Base-by-base conservation (phyloP, 306 rosid species). In the Amphicarpaea edgeworthii region DNA sequence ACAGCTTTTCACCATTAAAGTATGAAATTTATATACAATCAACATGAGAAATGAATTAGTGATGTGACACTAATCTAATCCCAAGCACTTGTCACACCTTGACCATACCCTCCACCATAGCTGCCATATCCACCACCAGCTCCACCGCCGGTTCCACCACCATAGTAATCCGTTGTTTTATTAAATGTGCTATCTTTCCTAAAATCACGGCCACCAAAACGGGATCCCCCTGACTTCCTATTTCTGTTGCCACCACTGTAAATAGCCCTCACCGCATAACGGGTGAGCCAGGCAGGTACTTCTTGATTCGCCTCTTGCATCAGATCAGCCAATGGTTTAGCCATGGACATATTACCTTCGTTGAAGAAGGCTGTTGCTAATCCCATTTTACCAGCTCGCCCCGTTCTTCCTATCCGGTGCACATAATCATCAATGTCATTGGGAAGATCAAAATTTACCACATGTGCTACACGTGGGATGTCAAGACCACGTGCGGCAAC, bases 401-500 rank as follows among this genome's bases (percentile, higher is more conserved):
- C 97, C 3, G 97, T 91, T 66, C 97, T 85, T 43, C 97, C 97
- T 73, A 91, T 91, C 83, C 97, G 86, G 58, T 89, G 94, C 62
- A 91, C 97, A 68, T 91, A 91, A 79, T 91, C 97, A 62, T 91
- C 97, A 46, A 91, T 87, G 86, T 91, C 94, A 55, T 89, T 89
- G 12, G 97, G 97, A 40, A 91, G 92, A 77, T 91, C 94, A 73
- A 91, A 91, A 54, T 91, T 91, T 62, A 91, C 90, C 80, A 91
- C 97, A 11, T 91, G 97, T 43, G 89, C 90, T 26, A 91, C 97
- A 23, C 85, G 88, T 12, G 97, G 97, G 50, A 91, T 91, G 65
- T 91, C 97, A 61, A 91, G 93, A 65, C 97, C 97, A 71, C 97
- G 92, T 50, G 97, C 93, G 19, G 97, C 97, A 73, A 91, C 94